Percentiles rank a stretch among this genome's conserved stretches.
Evolutionary conservation across 805 yeast genomes (phyloP).

Genomic region (Saturnispora mendoncae): DNA sequence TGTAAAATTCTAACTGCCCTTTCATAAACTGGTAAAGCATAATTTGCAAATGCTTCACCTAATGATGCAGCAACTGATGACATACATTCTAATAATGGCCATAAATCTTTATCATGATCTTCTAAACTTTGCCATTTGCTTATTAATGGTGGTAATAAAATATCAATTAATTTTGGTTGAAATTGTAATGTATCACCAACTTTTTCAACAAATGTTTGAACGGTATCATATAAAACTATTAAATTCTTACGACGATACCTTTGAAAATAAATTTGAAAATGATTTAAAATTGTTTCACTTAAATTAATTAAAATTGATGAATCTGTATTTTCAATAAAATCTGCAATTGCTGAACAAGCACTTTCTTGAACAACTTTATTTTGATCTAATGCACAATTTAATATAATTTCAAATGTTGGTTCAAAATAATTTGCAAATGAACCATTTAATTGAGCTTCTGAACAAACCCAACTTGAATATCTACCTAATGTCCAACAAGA

Average conservation of each 20-base stretch:
- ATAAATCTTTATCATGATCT: constrained; percentile 76
- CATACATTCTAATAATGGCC: constrained; percentile 91
- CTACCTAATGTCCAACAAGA: constrained; percentile 94
- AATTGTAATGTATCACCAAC: constrained; percentile 46
- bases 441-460: constrained; percentile 55
- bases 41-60: constrained; percentile 79
- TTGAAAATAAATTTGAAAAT: constrained; percentile 64
- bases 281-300: constrained; percentile 56
- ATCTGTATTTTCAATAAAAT: constrained; percentile 72
- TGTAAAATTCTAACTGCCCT: constrained; percentile 66
- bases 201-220: constrained; percentile 80
- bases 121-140: constrained; percentile 66
- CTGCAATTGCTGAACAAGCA: constrained; percentile 80
- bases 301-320: constrained; percentile 51
- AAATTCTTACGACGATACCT: constrained; percentile 77
- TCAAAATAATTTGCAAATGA: constrained; percentile 57
- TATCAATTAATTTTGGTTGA: constrained; percentile 48
- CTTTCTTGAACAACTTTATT: constrained; percentile 94
- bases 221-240: constrained; percentile 77
- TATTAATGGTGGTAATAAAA: constrained; percentile 73
- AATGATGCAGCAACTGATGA: constrained; percentile 83
- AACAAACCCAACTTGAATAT: constrained; percentile 73
- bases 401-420: constrained; percentile 71
- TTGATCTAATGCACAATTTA: constrained; percentile 66
- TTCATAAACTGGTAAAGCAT: constrained; percentile 77